Base-by-base conservation (phyloP, 495 filamentous ascomycete species). In the Massariosphaeria phaeospora region DNA sequence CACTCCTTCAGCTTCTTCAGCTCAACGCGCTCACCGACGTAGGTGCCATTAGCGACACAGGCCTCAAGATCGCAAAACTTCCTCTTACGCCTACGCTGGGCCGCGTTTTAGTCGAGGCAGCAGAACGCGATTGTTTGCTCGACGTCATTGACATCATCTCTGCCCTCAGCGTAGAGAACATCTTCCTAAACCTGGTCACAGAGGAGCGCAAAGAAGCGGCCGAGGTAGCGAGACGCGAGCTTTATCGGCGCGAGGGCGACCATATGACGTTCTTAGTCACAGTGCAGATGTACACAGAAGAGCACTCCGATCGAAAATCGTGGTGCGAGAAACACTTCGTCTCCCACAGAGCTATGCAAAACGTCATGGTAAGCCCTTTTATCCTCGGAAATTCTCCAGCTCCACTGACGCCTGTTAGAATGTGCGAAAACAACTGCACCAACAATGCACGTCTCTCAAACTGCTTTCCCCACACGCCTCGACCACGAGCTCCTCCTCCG, bases 121-220 rank as follows among this genome's bases (percentile, higher is more conserved):
- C 83, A 1, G 78, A 84, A 6, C 71, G 73, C 6, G 78, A 86
- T 33, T 93, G 89, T 59, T 66, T 97, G 5, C 63, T 81, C 0
- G 93, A 96, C 61, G 82, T 82, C 11, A 94, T 99, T 50, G 94
- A 99, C 65, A 87, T 96, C 48, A 86, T 97, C 53, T 83, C 94
- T 0, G 87, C 84, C 58, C 77, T 97, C 11, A 93, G 87, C 2
- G 85, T 91, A 0, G 91, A 95, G 63, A 91, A 88, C 54, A 83
- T 97, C 42, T 96, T 95, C 67, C 68, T 91, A 10, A 88, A 89
- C 44, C 74, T 86, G 0, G 79, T 79, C 4, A 84, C 86, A 0
- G 93, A 96, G 51, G 91, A 96, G 57, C 83, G 80, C 41, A 81
- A 81, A 38, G 89, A 95, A 57, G 76, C 84, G 41, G 85, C 86